A percentile compares a stretch with the other conserved stretches of the same genome.
These are phyloP conservation scores for Trypanosomatidae sp. DNA, from an alignment of 208 protist species.

Conservation along the genomic window DNA sequence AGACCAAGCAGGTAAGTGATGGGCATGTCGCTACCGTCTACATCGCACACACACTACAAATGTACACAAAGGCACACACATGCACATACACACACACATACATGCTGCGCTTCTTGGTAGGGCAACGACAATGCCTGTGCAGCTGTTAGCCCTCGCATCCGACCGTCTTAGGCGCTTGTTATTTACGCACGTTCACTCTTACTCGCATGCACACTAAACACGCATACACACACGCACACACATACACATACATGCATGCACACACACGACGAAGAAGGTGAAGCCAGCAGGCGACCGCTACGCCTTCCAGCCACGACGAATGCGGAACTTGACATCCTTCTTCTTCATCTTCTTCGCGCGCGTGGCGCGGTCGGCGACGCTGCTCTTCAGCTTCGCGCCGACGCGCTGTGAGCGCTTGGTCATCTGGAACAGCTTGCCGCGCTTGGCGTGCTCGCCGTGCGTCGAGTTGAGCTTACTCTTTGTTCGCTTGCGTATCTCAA, in stretches of 20 bases:
- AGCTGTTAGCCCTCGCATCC: neutral
- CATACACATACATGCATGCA: constrained; percentile 2
- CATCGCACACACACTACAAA: neutral
- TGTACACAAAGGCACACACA: neutral
- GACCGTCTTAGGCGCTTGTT: neutral
- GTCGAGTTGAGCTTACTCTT: constrained; percentile 87
- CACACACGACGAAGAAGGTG: neutral
- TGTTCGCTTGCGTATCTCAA: constrained; percentile 81
- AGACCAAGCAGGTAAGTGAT: constrained; percentile 49
- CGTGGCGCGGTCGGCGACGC: constrained; percentile 46
- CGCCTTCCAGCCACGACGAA: constrained; percentile 84
- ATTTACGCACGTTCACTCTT: neutral
- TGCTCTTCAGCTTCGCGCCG: constrained; percentile 72
- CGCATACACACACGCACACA: neutral
- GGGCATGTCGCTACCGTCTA: constrained; percentile 14
- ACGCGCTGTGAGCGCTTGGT: constrained; percentile 81
- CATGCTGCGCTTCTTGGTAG: constrained; percentile 1
- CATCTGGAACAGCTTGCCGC: constrained; percentile 86
- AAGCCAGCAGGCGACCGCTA: constrained; percentile 7
- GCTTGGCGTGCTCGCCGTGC: constrained; percentile 75
- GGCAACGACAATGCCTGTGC: neutral
- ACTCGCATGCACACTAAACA: constrained; percentile 1
- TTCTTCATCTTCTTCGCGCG: constrained; percentile 84
- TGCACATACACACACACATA: neutral
- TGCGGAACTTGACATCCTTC: constrained; percentile 90